These are phyloP conservation scores for Hemisphaericaspora nanyangensis DNA, from an alignment of 805 yeast genomes.

Conservation along the genomic window DNA sequence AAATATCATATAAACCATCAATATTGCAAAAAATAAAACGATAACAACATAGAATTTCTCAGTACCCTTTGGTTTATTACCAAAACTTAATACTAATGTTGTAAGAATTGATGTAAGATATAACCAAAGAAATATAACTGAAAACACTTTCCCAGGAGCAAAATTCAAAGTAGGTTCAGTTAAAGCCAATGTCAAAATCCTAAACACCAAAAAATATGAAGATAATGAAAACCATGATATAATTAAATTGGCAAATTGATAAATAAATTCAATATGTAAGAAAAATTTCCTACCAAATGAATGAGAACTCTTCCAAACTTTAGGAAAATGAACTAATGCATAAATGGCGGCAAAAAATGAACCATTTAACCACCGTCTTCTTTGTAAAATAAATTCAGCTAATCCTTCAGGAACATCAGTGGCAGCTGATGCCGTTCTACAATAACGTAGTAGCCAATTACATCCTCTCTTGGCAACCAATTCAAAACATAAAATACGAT, in stretches of 20 bases:
- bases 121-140: slow-evolving; percentile 52
- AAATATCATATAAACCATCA: slow-evolving; percentile 56
- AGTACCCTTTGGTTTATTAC: slow-evolving; percentile 63
- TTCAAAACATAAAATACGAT: slow-evolving; percentile 63
- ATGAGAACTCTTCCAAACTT: slow-evolving; percentile 56
- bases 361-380: slow-evolving; percentile 69
- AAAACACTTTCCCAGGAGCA: slow-evolving; percentile 46
- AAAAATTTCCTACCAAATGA: slow-evolving; percentile 45
- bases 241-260: slow-evolving; percentile 50
- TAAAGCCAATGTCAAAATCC: slow-evolving; percentile 56
- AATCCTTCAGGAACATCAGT: slow-evolving; percentile 65
- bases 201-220: slow-evolving; percentile 58
- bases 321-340: slow-evolving; percentile 51
- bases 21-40: slow-evolving; percentile 53
- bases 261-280: slow-evolving; percentile 53
- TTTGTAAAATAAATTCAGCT: slow-evolving; percentile 59
- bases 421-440: slow-evolving; percentile 62
- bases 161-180: slow-evolving; percentile 33
- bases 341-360: slow-evolving; percentile 65
- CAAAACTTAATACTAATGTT: slow-evolving; percentile 60
- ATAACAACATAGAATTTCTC: slow-evolving; percentile 50
- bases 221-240: slow-evolving; percentile 65
- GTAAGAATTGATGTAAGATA: slow-evolving; percentile 54
- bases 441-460: slow-evolving; percentile 60
- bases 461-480: slow-evolving; percentile 55